Evolutionary conservation across 495 filamentous ascomycete species (phyloP).

Genomic region (Schizothecium vesticola): DNA sequence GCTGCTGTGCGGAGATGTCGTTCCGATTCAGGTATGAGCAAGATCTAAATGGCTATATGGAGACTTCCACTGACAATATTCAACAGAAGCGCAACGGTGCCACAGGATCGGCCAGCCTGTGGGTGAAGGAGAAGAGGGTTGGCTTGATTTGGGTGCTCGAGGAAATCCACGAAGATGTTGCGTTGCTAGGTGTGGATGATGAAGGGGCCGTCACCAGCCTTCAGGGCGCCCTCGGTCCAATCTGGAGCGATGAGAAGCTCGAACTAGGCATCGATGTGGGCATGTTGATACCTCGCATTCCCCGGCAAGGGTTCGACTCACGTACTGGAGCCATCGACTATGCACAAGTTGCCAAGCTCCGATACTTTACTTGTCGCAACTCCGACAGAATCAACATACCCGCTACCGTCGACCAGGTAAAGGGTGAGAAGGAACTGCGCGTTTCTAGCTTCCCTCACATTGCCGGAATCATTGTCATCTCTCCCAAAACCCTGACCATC

Average conservation of each 20-base stretch:
- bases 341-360: slow-evolving; percentile 59
- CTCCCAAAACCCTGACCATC: slow-evolving; percentile 67
- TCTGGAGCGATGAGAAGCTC: slow-evolving; percentile 72
- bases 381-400: slow-evolving; percentile 71
- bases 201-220: slow-evolving; percentile 63
- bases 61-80: slow-evolving; percentile 6
- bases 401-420: slow-evolving; percentile 62
- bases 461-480: slow-evolving; percentile 89
- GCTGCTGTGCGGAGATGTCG: slow-evolving; percentile 90
- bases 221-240: slow-evolving; percentile 62
- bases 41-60: background rate
- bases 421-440: slow-evolving; percentile 59
- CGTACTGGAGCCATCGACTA: slow-evolving; percentile 65
- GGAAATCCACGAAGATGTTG: slow-evolving; percentile 93
- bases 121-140: slow-evolving; percentile 95
- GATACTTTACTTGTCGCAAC: slow-evolving; percentile 77
- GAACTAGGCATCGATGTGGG: slow-evolving; percentile 64
- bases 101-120: slow-evolving; percentile 86
- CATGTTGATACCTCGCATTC: slow-evolving; percentile 72
- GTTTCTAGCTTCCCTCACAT: slow-evolving; percentile 95
- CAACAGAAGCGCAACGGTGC: slow-evolving; percentile 84
- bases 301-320: slow-evolving; percentile 60
- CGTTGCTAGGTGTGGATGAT: slow-evolving; percentile 63
- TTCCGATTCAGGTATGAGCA: slow-evolving; percentile 58
- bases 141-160: slow-evolving; percentile 96